Conservation (phyloP, 257 asterid species). For the Scutellaria minor region DNA sequence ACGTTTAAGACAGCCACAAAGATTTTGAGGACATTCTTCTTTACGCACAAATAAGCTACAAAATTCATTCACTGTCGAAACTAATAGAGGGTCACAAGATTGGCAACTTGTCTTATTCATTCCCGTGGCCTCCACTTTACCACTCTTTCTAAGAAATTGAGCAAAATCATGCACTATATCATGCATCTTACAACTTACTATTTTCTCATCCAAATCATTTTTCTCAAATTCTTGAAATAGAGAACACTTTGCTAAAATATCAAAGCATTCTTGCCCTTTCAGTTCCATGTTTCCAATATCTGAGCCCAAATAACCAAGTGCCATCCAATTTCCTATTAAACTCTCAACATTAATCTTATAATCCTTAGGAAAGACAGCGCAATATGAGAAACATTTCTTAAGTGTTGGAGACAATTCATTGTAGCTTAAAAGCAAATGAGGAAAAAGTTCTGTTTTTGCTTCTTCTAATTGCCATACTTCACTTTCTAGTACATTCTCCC, state of each 20-base stretch:
- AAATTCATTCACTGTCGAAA: not conserved
- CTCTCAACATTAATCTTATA: conserved; percentile 38
- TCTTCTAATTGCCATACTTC: conserved; percentile 43
- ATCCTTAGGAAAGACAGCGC: conserved; percentile 51
- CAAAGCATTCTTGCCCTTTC: conserved; percentile 35
- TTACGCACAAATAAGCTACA: not conserved
- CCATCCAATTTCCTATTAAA: conserved; percentile 53
- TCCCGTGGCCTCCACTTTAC: not conserved
- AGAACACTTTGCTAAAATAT: conserved; percentile 20
- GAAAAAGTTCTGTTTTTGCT: conserved; percentile 37
- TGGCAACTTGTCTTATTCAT: not conserved
- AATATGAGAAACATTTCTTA: conserved; percentile 52
- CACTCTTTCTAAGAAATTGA: conserved; percentile 9
- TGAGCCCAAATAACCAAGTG: conserved; percentile 43
- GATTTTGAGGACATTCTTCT: not conserved
- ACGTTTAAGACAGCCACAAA: not conserved
- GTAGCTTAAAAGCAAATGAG: conserved; percentile 35
- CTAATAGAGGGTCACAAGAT: no score
- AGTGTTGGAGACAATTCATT: conserved; percentile 36
- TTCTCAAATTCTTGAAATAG: conserved; percentile 22
- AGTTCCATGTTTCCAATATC: conserved; percentile 34
- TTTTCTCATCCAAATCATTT: not conserved
- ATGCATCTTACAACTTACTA: conserved; percentile 23
- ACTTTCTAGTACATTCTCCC: conserved; percentile 43
- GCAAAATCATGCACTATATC: conserved; percentile 39